These are phyloP conservation scores for Limnanthes douglasii DNA, from an alignment of 345 rosid species.

Conservation along the genomic window DNA sequence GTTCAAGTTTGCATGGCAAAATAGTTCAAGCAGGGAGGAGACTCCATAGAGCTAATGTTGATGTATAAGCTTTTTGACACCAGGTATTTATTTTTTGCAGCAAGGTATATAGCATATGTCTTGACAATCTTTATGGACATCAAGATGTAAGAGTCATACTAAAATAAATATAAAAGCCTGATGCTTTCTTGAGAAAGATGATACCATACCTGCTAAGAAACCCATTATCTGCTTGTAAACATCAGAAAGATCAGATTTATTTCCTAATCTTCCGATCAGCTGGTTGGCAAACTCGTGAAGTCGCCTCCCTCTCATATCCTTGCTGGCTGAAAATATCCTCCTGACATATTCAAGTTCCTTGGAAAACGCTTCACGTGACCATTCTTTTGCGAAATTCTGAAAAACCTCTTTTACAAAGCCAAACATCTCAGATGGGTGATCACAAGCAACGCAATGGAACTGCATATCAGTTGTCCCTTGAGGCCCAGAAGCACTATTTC, in stretches of 20 bases:
- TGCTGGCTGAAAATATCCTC: slow-evolving; percentile 70
- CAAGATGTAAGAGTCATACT: too few relatives aligned
- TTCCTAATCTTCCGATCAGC: slow-evolving; percentile 47
- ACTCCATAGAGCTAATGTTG: too few relatives aligned
- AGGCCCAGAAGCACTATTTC: slow-evolving; percentile 32
- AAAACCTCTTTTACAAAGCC: slow-evolving; percentile 98
- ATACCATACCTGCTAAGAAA: slow-evolving; percentile 58
- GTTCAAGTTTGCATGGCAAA: too few relatives aligned
- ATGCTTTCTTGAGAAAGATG: too few relatives aligned
- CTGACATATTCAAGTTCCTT: slow-evolving; percentile 79
- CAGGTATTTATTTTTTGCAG: too few relatives aligned
- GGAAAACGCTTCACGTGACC: slow-evolving; percentile 54
- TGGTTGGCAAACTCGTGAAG: slow-evolving; percentile 63
- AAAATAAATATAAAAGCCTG: too few relatives aligned
- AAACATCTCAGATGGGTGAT: slow-evolving; percentile 97
- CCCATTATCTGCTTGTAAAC: slow-evolving; percentile 35
- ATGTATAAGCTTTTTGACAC: too few relatives aligned
- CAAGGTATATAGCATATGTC: too few relatives aligned
- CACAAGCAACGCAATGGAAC: slow-evolving; percentile 86
- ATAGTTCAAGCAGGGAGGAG: too few relatives aligned
- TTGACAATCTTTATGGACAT: too few relatives aligned
- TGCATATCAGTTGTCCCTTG: slow-evolving; percentile 74
- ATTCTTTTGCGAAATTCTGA: slow-evolving; percentile 59
- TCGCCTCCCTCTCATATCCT: slow-evolving; percentile 67
- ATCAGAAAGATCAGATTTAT: slow-evolving; percentile 43